phyloP scores from a whole-genome alignment of 768 basidiomycete genomes.

The Termitomyces sp. region DNA sequence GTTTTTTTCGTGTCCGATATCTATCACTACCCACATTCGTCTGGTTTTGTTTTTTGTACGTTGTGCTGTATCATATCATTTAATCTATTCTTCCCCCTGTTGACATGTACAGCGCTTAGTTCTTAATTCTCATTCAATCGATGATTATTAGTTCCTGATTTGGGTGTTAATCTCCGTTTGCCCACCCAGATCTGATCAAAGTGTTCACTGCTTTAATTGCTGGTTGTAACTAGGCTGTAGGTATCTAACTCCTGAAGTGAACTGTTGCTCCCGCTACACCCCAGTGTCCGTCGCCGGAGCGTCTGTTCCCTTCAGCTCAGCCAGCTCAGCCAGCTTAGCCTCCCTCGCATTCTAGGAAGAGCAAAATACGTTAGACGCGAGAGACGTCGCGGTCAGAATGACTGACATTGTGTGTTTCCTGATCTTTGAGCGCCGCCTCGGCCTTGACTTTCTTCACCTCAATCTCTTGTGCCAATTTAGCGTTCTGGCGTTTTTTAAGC shows the following conservation, averaged over 20 bases:
- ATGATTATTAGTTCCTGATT: neutral
- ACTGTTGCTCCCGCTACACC: neutral
- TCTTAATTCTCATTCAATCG: neutral
- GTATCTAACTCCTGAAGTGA: neutral
- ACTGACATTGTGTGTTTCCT: neutral
- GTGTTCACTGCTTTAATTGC: neutral
- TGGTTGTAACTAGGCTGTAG: neutral
- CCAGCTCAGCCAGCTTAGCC: neutral
- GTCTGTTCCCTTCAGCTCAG: neutral
- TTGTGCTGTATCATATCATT: neutral
- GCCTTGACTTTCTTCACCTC: neutral
- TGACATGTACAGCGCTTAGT: too few relatives aligned
- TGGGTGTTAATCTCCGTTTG: neutral
- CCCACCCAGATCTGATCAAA: too few relatives aligned
- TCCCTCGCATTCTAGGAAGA: neutral
- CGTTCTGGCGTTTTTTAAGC: conserved; percentile 7
- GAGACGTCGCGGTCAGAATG: neutral
- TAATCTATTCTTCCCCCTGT: neutral
- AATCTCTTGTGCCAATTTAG: neutral
- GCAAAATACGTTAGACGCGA: neutral
- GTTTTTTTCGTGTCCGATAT: neutral
- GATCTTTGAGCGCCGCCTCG: neutral
- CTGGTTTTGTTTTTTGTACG: neutral
- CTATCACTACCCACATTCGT: neutral
- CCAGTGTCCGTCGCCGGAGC: neutral